Percentiles rank a stretch among this genome's conserved stretches.
These are phyloP conservation scores for Fonsecaea pugnacius DNA, from an alignment of 2,329 filamentous ascomycete species.

Conservation along the genomic window DNA sequence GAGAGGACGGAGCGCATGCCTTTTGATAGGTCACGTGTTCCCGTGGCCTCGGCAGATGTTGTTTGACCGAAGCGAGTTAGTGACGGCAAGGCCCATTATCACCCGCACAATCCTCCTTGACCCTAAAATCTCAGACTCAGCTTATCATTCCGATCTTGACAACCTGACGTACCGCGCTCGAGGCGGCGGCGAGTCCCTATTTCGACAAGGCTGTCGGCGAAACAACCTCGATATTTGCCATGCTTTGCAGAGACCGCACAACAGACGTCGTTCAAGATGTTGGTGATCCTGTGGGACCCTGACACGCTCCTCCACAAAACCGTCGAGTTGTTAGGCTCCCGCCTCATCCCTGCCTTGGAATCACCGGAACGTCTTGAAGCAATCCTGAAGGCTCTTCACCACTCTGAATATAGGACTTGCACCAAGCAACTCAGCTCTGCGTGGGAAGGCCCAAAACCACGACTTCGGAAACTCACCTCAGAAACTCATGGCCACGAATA, in stretches of 20 bases:
- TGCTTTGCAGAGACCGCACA: slow-evolving; percentile 9
- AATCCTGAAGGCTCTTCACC: slow-evolving; percentile 31
- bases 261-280: slow-evolving; percentile 31
- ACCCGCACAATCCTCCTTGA: slow-evolving; percentile 8
- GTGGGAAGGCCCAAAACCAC: slow-evolving; percentile 10
- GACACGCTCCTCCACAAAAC: slow-evolving; percentile 36
- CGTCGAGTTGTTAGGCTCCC: slow-evolving; percentile 36
- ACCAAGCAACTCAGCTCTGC: slow-evolving; percentile 18
- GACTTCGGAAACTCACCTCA: slow-evolving; percentile 26
- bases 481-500: slow-evolving; percentile 33
- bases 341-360: slow-evolving; percentile 35
- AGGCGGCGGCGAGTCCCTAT: neutral
- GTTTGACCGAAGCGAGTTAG: slow-evolving; percentile 3
- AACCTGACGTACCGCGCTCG: neutral
- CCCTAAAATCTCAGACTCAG: slow-evolving; percentile 9
- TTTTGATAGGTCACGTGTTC: neutral
- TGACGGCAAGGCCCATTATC: slow-evolving; percentile 14
- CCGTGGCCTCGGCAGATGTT: neutral
- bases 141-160: slow-evolving; percentile 1
- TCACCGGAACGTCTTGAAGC: slow-evolving; percentile 34
- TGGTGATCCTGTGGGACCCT: slow-evolving; percentile 37
- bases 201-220: neutral
- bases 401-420: slow-evolving; percentile 29
- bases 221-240: slow-evolving; percentile 15
- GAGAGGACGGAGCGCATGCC: neutral